Evolutionary conservation across 768 basidiomycete genomes (phyloP).

Genomic region (Dioszegia hungarica): DNA sequence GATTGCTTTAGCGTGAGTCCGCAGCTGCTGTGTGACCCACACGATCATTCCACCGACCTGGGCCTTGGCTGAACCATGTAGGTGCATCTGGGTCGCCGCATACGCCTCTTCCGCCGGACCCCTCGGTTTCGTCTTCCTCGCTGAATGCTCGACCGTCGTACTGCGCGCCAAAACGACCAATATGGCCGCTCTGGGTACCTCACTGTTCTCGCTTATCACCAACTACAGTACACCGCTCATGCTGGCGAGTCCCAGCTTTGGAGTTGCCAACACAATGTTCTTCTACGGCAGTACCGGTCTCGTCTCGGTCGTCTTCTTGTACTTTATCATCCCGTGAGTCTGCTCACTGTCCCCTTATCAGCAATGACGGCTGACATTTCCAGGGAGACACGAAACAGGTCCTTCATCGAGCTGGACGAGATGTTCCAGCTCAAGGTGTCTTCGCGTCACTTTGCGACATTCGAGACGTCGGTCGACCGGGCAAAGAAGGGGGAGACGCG

Average conservation of each 20-base stretch:
- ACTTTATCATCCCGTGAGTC: constrained; percentile 3
- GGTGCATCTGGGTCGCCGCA: constrained; percentile 1
- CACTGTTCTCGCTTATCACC: neutral
- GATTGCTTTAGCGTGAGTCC: constrained; percentile 2
- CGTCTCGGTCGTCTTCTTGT: neutral
- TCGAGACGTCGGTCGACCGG: neutral
- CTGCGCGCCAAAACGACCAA: constrained; percentile 18
- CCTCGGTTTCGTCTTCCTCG: constrained; percentile 11
- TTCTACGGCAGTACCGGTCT: neutral
- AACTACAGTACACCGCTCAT: constrained; percentile 9
- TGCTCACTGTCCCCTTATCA: neutral
- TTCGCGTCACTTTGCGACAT: constrained; percentile 22
- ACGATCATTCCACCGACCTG: neutral
- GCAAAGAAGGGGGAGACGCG: neutral
- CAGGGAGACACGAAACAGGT: neutral
- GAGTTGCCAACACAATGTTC: neutral
- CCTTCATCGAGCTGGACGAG: constrained; percentile 27
- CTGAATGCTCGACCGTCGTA: constrained; percentile 7
- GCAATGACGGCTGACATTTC: neutral
- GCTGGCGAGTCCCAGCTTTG: neutral
- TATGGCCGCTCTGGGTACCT: constrained; percentile 6
- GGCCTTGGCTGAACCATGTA: neutral
- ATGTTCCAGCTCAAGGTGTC: constrained; percentile 32
- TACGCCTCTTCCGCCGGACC: constrained; percentile 13
- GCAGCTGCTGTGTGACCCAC: too few species aligned